Evolutionary conservation across 371 early-diverging fungal genomes (phyloP), one percentile per base, ranked within the genome.

Genomic region (Rhizopus delemar): DNA sequence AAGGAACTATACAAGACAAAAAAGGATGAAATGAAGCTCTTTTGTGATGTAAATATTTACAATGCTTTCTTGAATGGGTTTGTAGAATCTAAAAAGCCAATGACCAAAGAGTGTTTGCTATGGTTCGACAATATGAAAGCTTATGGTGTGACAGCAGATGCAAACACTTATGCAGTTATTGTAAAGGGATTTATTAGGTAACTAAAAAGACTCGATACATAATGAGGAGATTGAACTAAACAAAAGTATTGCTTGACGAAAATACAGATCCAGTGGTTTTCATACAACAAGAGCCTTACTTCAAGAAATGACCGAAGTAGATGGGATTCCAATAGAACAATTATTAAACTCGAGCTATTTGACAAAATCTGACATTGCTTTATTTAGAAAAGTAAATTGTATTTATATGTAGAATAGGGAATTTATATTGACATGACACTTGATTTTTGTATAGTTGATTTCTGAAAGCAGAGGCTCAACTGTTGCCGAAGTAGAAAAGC

Each of bases 41-140:
- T 84, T 36, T 84, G 86, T 8, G 89, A 93, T 60, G 81, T 85
- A 11, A 79, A 84, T 39, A 74, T 95, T 53, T 87, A 94, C 69
- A 96, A 97, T 68, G 72, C 88, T 31, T 91, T 96, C 45, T 68
- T 95, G 34, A 87, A 90, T 52, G 89, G 89, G 0, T 85, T 90
- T 59, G 71, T 93, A 41, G 80, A 76, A 16, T 70, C 75, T 8
- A 4, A 16, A 28, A 50, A 41, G 11, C 84, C 89, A 12, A 68
- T 82, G 58, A 77, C 79, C 29, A 72, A 74, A 16, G 76, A 86
- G 50, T 93, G 92, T 8, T 63, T 90, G 31, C 70, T 83, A 41
- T 96, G 95, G 94, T 91, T 89, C 59, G 82, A 85, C 56, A 58
- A 74, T 5, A 77, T 91, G 65, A 70, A 82, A 53, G 61, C 67